Evolutionary conservation across 768 basidiomycete species (phyloP), one percentile per base, ranked within the genome.

Genomic region (Hypholoma sublateritium): DNA sequence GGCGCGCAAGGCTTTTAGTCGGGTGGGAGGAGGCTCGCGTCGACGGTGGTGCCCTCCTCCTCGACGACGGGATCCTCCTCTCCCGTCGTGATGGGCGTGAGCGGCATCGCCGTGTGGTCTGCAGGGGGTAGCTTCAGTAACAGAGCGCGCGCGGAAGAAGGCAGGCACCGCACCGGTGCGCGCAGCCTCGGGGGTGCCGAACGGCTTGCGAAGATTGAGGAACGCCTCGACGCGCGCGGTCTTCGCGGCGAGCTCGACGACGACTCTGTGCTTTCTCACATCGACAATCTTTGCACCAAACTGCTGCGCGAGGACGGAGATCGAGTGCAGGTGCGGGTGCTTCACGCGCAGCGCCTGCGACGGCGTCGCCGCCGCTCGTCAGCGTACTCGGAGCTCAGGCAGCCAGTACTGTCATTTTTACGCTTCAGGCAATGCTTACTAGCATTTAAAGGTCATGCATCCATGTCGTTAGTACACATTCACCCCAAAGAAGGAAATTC

Each of bases 71-170:
- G 77, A 12, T 85, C 88, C 13, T 85, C 85, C 5, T 86, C 85
- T 4, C 86, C 85, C 1, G 65, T 71, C 53, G 79, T 75, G 66
- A 98, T 90, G 2, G 96, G 95, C 5, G 97, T 97, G 59, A 97
- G 85, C 4, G 97, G 97, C 91, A 99, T 97, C 5, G 92, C 95
- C 96, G 98, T 99, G 37, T 92, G 75, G 67, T 95, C 95, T 96
- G 47, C 19, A 17, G 22, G 37, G 34, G 5, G 22, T 60, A 42
- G 34, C 32, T 37, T 49, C 16, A 25, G 28, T 47, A 22, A 50
- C 43, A 25, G 51, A n/a, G 41, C 32, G 59, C 13, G 48, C 19
- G 41, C 24, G 14, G 12, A 24, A 37, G 45, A n/a, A 12, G 16
- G 44, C 28, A 17, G 11, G 16, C 34, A 9, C 76, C 84, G 56